Evolutionary conservation across 2,329 filamentous ascomycete species (phyloP), one percentile per base, ranked within the genome.

Genomic region (Aspergillus floridensis): DNA sequence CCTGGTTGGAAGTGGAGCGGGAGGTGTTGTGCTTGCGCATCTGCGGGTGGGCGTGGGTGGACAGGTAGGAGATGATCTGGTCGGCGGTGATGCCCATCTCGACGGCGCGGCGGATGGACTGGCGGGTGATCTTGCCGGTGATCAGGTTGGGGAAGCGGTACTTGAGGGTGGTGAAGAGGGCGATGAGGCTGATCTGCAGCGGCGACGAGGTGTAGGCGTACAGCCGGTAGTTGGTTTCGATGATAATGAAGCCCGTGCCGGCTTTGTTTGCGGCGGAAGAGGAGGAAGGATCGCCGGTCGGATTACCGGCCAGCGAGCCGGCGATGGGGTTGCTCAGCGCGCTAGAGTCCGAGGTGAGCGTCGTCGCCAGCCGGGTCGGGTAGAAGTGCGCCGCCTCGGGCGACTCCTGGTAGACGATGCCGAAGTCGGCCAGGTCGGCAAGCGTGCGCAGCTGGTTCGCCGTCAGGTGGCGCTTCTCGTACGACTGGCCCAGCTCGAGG

Each of bases 201-300:
- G 93, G 91, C 0, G 92, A 96, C 35, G 90, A 89, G 6, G 96
- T 98, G 79, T 99, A 99, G 32, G 95, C 95, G 79, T 99, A 99
- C 66, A 99, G 80, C 26, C 95, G 90, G 79, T 97, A 98, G 78
- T 99, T 99, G 8, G 95, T 99, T 80, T 99, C 95, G 66, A 99
- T 86, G 69, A 99, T 93, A 72, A 99, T 92, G 79, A 92, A 95
- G 63, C 93, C 93, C 5, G 76, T 73, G 11, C 73, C 72, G 6
- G 73, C 62, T 49, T 72, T 70, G 24, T 35, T 16, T 4, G 12
- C 4, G 12, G 32, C 10, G 2, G 32, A 16, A 12, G 32, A 35
- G 3, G 71, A 72, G 53, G 64, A 76, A 6, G 64, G 76, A 8
- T 66, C 58, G 49, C 68, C 68, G 22, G 65, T 62, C 41, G 75